These are phyloP conservation scores for Zymoseptoria tritici DNA, from an alignment of 2,329 filamentous ascomycete species.

Conservation along the genomic window DNA sequence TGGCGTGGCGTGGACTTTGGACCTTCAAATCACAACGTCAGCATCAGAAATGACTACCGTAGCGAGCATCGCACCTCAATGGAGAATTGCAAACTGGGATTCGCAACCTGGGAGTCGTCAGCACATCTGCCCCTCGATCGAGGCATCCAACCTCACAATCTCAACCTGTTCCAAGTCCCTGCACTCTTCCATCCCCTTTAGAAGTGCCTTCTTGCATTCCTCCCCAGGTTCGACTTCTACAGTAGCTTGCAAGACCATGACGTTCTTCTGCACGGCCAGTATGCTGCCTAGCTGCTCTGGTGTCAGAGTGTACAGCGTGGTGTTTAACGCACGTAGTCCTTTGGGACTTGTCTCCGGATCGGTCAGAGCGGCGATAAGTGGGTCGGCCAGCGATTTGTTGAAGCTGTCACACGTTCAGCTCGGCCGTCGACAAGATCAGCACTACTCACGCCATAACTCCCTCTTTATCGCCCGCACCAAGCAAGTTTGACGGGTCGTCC, in stretches of 20 bases:
- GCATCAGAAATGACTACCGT: conserved; percentile 6
- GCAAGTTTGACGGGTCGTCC: conserved; percentile 25
- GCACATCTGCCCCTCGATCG: background rate
- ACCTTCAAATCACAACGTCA: conserved; percentile 13
- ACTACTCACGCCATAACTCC: conserved; percentile 27
- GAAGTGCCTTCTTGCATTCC: conserved; percentile 29
- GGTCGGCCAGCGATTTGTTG: conserved; percentile 25
- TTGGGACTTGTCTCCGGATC: conserved; percentile 28
- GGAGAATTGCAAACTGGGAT: conserved; percentile 32
- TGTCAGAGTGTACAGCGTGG: conserved; percentile 36
- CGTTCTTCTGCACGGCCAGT: conserved; percentile 29
- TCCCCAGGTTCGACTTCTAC: conserved; percentile 32
- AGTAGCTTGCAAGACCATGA: conserved; percentile 35
- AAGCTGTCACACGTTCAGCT: conserved; percentile 13
- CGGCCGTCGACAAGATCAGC: background rate
- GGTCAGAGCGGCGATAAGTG: conserved; percentile 29
- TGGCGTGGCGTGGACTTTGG: conserved; percentile 23
- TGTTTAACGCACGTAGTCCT: conserved; percentile 32
- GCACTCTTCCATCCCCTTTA: conserved; percentile 26
- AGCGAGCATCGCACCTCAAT: conserved; percentile 29
- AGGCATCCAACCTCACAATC: conserved; percentile 22
- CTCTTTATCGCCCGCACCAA: conserved; percentile 25
- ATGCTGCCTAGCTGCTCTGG: conserved; percentile 30
- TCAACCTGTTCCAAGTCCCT: conserved; percentile 34
- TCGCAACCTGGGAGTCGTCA: conserved; percentile 15